These are phyloP conservation scores for Rhodotorula sp. DNA, from an alignment of 1,284 basidiomycete genomes.

Conservation along the genomic window DNA sequence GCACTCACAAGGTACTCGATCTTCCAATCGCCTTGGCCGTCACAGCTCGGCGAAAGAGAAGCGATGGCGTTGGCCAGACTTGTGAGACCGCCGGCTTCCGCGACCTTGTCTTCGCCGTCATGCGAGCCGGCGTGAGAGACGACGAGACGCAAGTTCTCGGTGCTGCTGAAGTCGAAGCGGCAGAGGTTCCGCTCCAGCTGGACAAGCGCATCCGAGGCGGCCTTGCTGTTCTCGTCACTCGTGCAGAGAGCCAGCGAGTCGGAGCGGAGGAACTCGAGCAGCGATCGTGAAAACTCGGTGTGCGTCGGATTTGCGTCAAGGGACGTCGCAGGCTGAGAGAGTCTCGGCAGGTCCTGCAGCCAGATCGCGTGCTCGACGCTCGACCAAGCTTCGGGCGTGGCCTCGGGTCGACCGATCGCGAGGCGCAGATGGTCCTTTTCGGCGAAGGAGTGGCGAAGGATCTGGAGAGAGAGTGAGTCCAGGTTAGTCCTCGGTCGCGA, in stretches of 20 bases:
- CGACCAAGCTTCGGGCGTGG: background rate
- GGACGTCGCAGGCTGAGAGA: background rate
- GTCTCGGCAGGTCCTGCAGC: slow-evolving; percentile 1
- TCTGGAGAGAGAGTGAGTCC: background rate
- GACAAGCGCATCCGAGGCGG: background rate
- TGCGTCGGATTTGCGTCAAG: background rate
- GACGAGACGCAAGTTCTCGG: slow-evolving; percentile 1
- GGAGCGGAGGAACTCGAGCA: slow-evolving; percentile 3
- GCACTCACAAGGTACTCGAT: slow-evolving; percentile 15
- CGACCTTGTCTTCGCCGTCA: background rate
- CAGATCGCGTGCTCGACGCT: slow-evolving; percentile 4
- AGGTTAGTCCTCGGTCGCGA: background rate
- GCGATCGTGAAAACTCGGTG: slow-evolving; percentile 1
- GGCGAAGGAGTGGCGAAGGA: background rate
- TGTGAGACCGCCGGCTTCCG: background rate
- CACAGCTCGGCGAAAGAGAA: background rate
- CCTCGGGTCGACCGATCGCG: background rate
- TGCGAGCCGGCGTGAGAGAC: background rate
- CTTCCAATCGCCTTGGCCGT: background rate
- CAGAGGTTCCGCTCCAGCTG: background rate
- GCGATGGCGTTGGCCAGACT: slow-evolving; percentile 3
- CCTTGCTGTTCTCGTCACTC: background rate
- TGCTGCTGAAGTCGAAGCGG: background rate
- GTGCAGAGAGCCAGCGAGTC: background rate
- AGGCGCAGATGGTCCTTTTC: slow-evolving; percentile 3